Percentiles rank a stretch among this genome's conserved stretches.
Evolutionary conservation across 2,329 filamentous ascomycete genomes (phyloP).

Genomic region (Colletotrichum melonis): DNA sequence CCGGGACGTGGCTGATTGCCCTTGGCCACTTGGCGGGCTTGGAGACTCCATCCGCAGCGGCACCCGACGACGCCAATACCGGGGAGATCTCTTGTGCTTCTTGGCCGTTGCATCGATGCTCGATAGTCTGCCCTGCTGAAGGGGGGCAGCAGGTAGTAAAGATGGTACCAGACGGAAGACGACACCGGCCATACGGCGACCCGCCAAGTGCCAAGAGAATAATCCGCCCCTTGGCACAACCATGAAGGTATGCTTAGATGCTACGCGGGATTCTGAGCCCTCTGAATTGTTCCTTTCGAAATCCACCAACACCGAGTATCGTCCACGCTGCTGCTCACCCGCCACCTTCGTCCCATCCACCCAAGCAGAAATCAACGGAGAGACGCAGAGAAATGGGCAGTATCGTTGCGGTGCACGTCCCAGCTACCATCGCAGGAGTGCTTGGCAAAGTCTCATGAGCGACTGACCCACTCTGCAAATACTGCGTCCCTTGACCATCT

Average conservation of each 20-base stretch:
- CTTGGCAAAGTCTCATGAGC: slow-evolving; percentile 36
- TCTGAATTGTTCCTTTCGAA: background rate
- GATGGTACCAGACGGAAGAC: slow-evolving; percentile 17
- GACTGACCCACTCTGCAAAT: slow-evolving; percentile 33
- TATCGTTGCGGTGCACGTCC: slow-evolving; percentile 28
- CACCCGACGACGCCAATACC: slow-evolving; percentile 15
- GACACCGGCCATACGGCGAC: slow-evolving; percentile 31
- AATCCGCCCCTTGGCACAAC: slow-evolving; percentile 21
- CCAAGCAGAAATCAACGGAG: background rate
- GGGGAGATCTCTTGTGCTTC: slow-evolving; percentile 30
- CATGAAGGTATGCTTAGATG: background rate
- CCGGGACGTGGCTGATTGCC: slow-evolving; percentile 15
- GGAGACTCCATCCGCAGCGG: background rate
- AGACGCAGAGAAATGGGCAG: slow-evolving; percentile 5
- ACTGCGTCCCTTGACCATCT: slow-evolving; percentile 21
- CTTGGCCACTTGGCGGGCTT: slow-evolving; percentile 32
- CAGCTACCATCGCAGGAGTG: slow-evolving; percentile 17
- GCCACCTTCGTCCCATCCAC: slow-evolving; percentile 19
- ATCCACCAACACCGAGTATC: background rate
- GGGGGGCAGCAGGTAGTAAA: background rate
- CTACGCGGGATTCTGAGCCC: slow-evolving; percentile 11
- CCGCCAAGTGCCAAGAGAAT: slow-evolving; percentile 32
- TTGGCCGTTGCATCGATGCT: slow-evolving; percentile 20
- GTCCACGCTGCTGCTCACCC: background rate
- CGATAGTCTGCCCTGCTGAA: slow-evolving; percentile 7